Evolutionary conservation across 2,329 filamentous ascomycete species (phyloP), one percentile per base, ranked within the genome.

Genomic region (Aureobasidium sp.): DNA sequence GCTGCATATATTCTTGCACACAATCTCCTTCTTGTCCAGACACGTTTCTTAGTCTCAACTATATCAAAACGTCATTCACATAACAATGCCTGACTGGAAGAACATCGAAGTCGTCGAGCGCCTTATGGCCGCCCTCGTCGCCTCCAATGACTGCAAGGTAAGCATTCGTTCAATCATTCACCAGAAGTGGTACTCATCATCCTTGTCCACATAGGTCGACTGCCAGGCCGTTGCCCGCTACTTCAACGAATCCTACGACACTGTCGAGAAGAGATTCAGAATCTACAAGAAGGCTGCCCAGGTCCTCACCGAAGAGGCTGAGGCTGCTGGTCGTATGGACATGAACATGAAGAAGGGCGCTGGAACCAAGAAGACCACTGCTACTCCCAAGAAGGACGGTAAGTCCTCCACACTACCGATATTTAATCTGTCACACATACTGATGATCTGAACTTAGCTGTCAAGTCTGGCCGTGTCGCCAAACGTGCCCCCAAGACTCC

Each of bases 41-140:
- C 12, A 23, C 41, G 26, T 32, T 23, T 56, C 27, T 36, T 20
- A 20, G 0, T 34, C 12, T 8, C 29, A 46, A 57, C 4, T 41
- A 34, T 15, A 42, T 2, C 8, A 15, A 42, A 13, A 5, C 1
- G 27, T 2, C 29, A 34, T 5, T 13, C 8, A 44, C 12, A 7
- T 29, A 34, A 32, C 15, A 8, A 62, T 62, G 61, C 61, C 61
- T 27, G 51, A 62, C 36, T 62, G 61, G 61, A 62, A 62, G 36
- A 20, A 1, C n/a, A 4, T 20, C 8, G 61, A 53, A 2, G 29
- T 3, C 17, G 6, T 62, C 0, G 61, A 62, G 41, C 61, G 61
- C n/a, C 52, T 62, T 5, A 6, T 57, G 26, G 52, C 52, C 8
- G 51, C 61, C 26, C 2, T 62, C 44, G 20, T 62, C 52, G 61